A percentile compares a stretch with the other conserved stretches of the same genome.
Evolutionary conservation across 331 rosid species (phyloP).

Genomic region (Ulmus americana): DNA sequence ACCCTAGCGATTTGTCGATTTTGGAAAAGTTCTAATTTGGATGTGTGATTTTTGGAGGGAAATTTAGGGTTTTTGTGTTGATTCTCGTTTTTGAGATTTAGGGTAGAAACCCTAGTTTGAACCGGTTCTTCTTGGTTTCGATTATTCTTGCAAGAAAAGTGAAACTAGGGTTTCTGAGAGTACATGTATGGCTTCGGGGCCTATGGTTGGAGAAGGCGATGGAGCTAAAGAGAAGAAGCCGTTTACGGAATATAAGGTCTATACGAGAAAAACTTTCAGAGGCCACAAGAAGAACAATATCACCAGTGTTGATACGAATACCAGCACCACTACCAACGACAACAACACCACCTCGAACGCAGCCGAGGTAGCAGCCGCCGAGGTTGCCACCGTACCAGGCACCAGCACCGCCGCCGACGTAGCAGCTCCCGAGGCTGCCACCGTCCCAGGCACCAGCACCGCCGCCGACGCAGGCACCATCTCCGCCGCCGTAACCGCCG

Average conservation of each 20-base stretch:
- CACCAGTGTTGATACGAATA: constrained; percentile 8
- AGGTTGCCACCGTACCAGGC: neutral
- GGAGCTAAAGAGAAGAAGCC: constrained; percentile 62
- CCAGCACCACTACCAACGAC: constrained; percentile 10
- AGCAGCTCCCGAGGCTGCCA: neutral
- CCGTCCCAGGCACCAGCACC: constrained; percentile 5
- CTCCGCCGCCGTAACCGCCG: constrained; percentile 5
- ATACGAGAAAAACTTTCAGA: constrained; percentile 64
- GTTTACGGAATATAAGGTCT: constrained; percentile 58
- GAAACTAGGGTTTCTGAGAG: constrained; percentile 58
- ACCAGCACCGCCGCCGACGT: constrained; percentile 2
- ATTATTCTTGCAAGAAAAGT: constrained; percentile 4
- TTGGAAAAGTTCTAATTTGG: constrained; percentile 8
- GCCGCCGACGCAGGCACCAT: neutral
- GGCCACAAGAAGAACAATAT: constrained; percentile 41
- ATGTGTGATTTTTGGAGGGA: constrained; percentile 2
- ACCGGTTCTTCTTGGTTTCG: constrained; percentile 29
- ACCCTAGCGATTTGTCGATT: constrained; percentile 17
- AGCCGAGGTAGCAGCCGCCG: neutral
- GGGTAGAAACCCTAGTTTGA: constrained; percentile 42
- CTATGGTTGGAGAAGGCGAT: constrained; percentile 59
- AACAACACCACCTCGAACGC: constrained; percentile 21
- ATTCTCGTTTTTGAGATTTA: neutral
- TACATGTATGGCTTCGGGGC: constrained; percentile 94
- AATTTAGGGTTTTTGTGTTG: constrained; percentile 25